These are phyloP conservation scores for Lactarius pseudohatsudake DNA, from an alignment of 768 basidiomycete genomes.

Conservation along the genomic window DNA sequence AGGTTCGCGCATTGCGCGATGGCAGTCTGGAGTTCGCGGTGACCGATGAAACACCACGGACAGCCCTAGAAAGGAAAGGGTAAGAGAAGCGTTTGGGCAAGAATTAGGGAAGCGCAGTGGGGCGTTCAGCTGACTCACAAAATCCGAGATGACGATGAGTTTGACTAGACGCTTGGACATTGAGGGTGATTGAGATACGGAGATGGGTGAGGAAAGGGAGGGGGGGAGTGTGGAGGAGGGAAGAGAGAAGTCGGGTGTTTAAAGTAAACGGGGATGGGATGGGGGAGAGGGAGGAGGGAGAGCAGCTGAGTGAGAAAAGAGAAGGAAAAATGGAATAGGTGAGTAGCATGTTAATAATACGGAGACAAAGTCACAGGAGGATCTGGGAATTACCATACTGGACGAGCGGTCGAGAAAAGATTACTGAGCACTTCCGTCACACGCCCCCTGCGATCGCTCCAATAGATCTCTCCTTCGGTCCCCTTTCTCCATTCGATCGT, in stretches of 20 bases:
- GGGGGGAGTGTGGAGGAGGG: background rate
- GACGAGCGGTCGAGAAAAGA: constrained; percentile 20
- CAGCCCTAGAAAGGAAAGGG: constrained; percentile 34
- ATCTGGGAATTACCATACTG: constrained; percentile 26
- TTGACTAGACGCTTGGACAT: constrained; percentile 29
- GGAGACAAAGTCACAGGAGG: background rate
- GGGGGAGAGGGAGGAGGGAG: constrained; percentile 8
- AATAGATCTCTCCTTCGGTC: constrained; percentile 17
- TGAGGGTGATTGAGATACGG: constrained; percentile 6
- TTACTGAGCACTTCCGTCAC: constrained; percentile 29
- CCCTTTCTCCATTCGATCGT: background rate
- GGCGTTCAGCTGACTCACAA: constrained; percentile 34
- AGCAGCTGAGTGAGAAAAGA: constrained; percentile 20
- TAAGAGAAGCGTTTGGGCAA: constrained; percentile 16
- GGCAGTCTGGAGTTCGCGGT: constrained; percentile 41
- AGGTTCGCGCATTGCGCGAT: constrained; percentile 38
- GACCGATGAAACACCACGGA: constrained; percentile 46
- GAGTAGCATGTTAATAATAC: constrained; percentile 28
- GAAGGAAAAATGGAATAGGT: constrained; percentile 6
- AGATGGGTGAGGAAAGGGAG: background rate
- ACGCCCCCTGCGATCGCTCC: constrained; percentile 21
- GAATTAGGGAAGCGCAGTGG: background rate
- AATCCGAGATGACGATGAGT: constrained; percentile 36
- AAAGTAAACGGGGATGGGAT: constrained; percentile 1
- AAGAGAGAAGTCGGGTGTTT: background rate